Base-by-base conservation (phyloP, 2,329 filamentous ascomycete genomes). In the Beauveria bassiana region DNA sequence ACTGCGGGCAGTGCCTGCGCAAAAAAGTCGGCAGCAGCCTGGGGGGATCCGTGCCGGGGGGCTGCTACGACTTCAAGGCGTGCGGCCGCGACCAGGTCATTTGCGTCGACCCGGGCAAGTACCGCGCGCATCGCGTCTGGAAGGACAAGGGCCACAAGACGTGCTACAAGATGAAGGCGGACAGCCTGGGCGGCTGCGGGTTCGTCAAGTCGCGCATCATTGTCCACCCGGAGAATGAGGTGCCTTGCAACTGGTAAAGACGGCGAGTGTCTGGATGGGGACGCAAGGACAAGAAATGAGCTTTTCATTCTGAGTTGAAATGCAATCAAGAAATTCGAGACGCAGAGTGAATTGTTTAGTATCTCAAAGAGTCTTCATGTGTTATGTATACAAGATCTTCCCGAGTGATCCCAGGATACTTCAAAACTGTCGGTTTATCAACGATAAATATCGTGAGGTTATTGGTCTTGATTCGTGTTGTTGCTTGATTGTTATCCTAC, bases 51-150 rank as follows among this genome's bases (percentile, higher is more conserved):
- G 55, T 58, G 9, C 43, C 54, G 16, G 60, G 60, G 31, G 62
- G 53, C 8, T 54, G 59, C 49, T 64, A 54, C 24, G n/a, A 64
- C 28, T 54, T 61, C 40, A 59, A 47, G 22, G 16, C 46, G 5
- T 64, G 62, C 45, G 45, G 50, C 43, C 59, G 63, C 18, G 31
- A 50, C 5, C 63, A 64, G 51, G n/a, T 14, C 38, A 64, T 64
- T 28, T 64, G 63, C 45, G 63, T 64, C 8, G 63, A 64, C 53
- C 46, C 56, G 20, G 52, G 42, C 57, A 63, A 59, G 9, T 7
- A 14, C 31, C 61, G 63, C 8, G 63, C 63, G 31, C 63, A 64
- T 31, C 63, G 61, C 51, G 52, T 64, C 31, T 64, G 61, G 61
- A 62, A 61, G 61, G 63, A 62, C 52, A 60, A 54, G 3, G 47